These are phyloP conservation scores for Phytophthora boehmeriae DNA, from an alignment of 352 stramenopile genomes.

Conservation along the genomic window DNA sequence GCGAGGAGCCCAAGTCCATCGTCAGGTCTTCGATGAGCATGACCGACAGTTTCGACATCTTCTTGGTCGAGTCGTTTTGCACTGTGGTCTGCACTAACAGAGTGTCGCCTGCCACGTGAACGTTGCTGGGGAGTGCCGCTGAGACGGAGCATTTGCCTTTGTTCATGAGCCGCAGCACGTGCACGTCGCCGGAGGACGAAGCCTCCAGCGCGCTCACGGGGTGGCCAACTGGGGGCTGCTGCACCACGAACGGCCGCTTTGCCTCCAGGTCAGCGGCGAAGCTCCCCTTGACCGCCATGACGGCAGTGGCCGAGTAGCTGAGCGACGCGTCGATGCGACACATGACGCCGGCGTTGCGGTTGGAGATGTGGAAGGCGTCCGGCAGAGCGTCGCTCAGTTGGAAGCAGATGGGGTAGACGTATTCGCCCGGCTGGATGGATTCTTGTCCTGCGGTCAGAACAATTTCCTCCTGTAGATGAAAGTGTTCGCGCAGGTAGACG, in stretches of 20 bases:
- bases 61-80: conserved; percentile 31
- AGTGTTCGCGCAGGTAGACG: conserved; percentile 33
- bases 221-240: conserved; percentile 28
- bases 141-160: conserved; percentile 36
- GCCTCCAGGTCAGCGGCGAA: conserved; percentile 74
- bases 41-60: conserved; percentile 39
- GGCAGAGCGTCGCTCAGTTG: conserved; percentile 49
- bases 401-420: conserved; percentile 74
- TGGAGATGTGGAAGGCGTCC: conserved; percentile 47
- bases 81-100: conserved; percentile 34
- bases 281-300: conserved; percentile 65
- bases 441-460: conserved; percentile 49
- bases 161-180: conserved; percentile 37
- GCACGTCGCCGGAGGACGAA: conserved; percentile 24
- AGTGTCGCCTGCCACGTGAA: conserved; percentile 31
- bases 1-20: conserved; percentile 22
- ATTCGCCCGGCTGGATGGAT: conserved; percentile 64
- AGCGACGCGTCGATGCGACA: conserved; percentile 63
- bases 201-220: conserved; percentile 26
- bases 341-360: conserved; percentile 32
- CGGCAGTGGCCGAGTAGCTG: conserved; percentile 67
- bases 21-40: conserved; percentile 39
- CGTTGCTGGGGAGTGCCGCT: conserved; percentile 31
- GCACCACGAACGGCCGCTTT: conserved; percentile 29
- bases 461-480: conserved; percentile 42